phyloP scores from a whole-genome alignment of 768 basidiomycete genomes.

The Suillus lakei region DNA sequence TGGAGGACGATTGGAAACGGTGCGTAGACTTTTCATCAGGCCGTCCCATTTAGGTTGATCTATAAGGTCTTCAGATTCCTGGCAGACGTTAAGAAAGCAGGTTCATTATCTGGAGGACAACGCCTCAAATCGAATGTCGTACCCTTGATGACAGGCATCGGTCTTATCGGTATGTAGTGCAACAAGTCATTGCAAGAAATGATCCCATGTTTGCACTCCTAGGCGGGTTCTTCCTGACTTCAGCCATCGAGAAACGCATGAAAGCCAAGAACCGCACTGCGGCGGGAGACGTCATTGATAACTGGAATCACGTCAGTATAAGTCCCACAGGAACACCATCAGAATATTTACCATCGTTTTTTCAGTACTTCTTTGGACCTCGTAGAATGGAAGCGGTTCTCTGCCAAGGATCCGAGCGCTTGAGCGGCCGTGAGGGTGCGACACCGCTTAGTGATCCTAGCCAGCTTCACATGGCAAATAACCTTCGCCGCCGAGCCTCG shows the following conservation, averaged over 20 bases:
- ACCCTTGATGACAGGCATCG: constrained; percentile 35
- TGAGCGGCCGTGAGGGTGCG: constrained; percentile 29
- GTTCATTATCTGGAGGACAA: constrained; percentile 39
- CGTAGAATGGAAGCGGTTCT: constrained; percentile 49
- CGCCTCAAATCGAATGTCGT: constrained; percentile 36
- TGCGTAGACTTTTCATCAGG: constrained; percentile 16
- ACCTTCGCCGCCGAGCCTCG: constrained; percentile 19
- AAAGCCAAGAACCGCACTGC: constrained; percentile 42
- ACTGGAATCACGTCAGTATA: constrained; percentile 56
- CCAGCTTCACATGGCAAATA: constrained; percentile 23
- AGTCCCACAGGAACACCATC: constrained; percentile 8
- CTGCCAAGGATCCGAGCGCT: constrained; percentile 33
- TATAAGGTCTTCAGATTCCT: constrained; percentile 40
- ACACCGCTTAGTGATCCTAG: constrained; percentile 25
- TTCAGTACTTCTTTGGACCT: constrained; percentile 53
- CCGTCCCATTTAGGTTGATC: neutral
- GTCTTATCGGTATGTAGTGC: constrained; percentile 23
- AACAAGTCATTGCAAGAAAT: neutral
- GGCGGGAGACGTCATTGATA: constrained; percentile 47
- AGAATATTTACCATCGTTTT: neutral
- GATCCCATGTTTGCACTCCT: neutral
- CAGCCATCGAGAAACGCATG: constrained; percentile 27
- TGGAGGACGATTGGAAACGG: constrained; percentile 55
- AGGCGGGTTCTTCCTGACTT: constrained; percentile 26
- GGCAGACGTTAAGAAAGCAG: constrained; percentile 39